Conservation (phyloP, 1,284 basidiomycete species). For the Rhizoctonia solani region DNA sequence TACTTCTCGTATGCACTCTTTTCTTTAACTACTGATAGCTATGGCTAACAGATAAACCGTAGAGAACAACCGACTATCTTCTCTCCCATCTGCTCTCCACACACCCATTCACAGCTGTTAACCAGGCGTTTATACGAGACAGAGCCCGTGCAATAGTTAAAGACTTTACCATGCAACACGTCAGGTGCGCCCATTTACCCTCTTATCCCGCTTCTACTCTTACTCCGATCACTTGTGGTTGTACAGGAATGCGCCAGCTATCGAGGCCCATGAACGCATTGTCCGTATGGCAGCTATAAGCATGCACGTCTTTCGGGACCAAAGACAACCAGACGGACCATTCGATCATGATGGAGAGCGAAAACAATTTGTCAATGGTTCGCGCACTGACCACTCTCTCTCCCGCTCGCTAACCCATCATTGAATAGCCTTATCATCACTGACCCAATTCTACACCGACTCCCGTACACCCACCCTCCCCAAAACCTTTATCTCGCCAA, state of each 20-base stretch:
- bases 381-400: neutral
- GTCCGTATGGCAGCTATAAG: slow-evolving; percentile 32
- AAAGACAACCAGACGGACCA: slow-evolving; percentile 26
- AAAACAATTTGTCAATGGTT: slow-evolving; percentile 31
- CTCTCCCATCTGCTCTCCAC: slow-evolving; percentile 17
- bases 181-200: slow-evolving; percentile 7
- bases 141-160: slow-evolving; percentile 25
- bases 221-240: too few species aligned
- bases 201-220: neutral
- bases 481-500: slow-evolving; percentile 25
- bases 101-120: slow-evolving; percentile 21
- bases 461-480: slow-evolving; percentile 27
- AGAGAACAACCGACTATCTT: slow-evolving; percentile 32
- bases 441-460: slow-evolving; percentile 32
- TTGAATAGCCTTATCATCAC: slow-evolving; percentile 9
- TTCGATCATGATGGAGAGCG: slow-evolving; percentile 33
- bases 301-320: slow-evolving; percentile 32
- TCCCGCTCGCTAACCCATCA: neutral
- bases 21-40: neutral
- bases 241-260: slow-evolving; percentile 19
- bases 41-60: neutral
- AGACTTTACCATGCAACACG: slow-evolving; percentile 33
- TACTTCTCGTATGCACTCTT: slow-evolving; percentile 17
- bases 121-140: slow-evolving; percentile 33
- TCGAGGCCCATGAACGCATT: slow-evolving; percentile 29